Evolutionary conservation across 2,329 filamentous ascomycete genomes (phyloP).

Genomic region (Cladosporium sp.): DNA sequence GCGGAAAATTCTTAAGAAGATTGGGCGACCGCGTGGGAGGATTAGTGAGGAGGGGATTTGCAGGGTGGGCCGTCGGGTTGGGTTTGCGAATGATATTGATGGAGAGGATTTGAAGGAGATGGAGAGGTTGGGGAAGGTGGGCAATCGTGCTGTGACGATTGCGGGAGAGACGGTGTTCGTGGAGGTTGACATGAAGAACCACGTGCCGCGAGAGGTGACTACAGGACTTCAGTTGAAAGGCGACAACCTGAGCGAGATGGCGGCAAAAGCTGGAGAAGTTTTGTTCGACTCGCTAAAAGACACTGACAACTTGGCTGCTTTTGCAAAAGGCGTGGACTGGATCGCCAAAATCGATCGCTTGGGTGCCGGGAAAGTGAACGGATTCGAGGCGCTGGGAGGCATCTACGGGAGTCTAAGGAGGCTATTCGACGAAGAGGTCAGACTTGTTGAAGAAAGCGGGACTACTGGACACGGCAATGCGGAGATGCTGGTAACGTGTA

Average conservation of each 20-base stretch:
- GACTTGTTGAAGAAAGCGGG: neutral
- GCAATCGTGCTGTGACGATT: slow-evolving; percentile 38
- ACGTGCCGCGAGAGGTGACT: slow-evolving; percentile 54
- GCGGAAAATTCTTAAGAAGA: slow-evolving; percentile 64
- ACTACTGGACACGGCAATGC: slow-evolving; percentile 29
- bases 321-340: slow-evolving; percentile 69
- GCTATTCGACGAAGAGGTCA: slow-evolving; percentile 67
- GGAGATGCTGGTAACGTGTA: slow-evolving; percentile 63
- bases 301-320: slow-evolving; percentile 61
- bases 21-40: slow-evolving; percentile 67
- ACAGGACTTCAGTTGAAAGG: slow-evolving; percentile 53
- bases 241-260: slow-evolving; percentile 60
- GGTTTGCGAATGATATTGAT: slow-evolving; percentile 53
- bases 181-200: slow-evolving; percentile 34
- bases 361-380: slow-evolving; percentile 69
- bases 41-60: slow-evolving; percentile 76
- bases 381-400: slow-evolving; percentile 74
- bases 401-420: slow-evolving; percentile 69
- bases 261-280: slow-evolving; percentile 63
- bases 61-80: slow-evolving; percentile 65
- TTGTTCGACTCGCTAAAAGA: slow-evolving; percentile 66
- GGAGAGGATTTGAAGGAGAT: slow-evolving; percentile 21
- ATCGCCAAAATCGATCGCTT: slow-evolving; percentile 71
- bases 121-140: slow-evolving; percentile 28
- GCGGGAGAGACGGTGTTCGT: slow-evolving; percentile 39